Evolutionary conservation across 805 yeast species (phyloP), one percentile per base, ranked within the genome.

Genomic region (Isabelozyma heimii): DNA sequence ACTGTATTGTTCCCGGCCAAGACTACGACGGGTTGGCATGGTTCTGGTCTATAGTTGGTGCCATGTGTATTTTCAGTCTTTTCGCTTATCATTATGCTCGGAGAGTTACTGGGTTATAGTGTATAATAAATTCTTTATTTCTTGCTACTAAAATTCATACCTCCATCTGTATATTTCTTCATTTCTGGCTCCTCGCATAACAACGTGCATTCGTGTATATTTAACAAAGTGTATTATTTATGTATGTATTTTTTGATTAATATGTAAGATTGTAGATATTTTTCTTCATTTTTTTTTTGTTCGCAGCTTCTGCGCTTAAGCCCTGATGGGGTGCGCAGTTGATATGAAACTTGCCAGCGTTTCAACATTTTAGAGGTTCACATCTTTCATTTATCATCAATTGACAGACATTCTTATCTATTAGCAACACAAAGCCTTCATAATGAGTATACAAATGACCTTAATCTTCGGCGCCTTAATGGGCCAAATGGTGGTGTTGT

Each of bases 1-100:
- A 94, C 70, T 96, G 94, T 55, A 60, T 89, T 9, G 99, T 94
- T 35, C 99, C 99, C 0, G 99, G 99, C 0, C 98, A 92, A 64
- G 74, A 64, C 28, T 57, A 61, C 40, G 67, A 60, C 12, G 75
- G 76, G 2, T 60, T 74, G 47, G 55, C 61, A 15, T 74, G 79
- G 79, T 74, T 74, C 53, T 71, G 64, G 59, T 62, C 69, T 2
- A 74, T 74, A 26, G 55, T 73, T 27, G 58, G 60, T 13, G 56
- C 61, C 12, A 73, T 74, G 69, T 20, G 24, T 98, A 94, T 66
- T 43, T 70, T 74, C 56, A 67, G 75, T 45, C 47, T 69, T 4
- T 42, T 65, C 35, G 76, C 76, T 8, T 74, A 70, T 53, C 56
- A 69, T 47, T 73, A 72, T 55, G 77, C 77, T 16, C 64, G 64